Conservation (phyloP, 2,329 filamentous ascomycete species). For the Aspergillus brasiliensis region DNA sequence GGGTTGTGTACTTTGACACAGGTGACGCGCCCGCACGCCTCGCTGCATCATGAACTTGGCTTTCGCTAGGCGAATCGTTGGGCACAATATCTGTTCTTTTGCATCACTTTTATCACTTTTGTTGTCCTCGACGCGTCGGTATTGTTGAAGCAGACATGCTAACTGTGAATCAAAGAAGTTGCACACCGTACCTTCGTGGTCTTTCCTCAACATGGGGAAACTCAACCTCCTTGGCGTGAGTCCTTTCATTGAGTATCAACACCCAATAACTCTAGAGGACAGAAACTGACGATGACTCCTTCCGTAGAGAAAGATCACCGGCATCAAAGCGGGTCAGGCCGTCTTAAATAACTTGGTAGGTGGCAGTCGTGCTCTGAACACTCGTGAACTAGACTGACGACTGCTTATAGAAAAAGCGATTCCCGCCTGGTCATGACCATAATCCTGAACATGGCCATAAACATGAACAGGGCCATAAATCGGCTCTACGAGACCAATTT, state of each 20-base stretch:
- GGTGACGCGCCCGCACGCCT: no score
- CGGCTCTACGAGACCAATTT: slow-evolving; percentile 34
- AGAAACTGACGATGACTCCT: slow-evolving; percentile 17
- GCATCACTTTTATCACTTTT: background rate
- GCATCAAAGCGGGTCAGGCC: slow-evolving; percentile 48
- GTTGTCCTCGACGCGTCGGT: no score
- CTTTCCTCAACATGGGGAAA: slow-evolving; percentile 36
- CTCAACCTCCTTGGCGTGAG: slow-evolving; percentile 45
- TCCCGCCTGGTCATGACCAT: slow-evolving; percentile 31
- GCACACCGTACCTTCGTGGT: background rate
- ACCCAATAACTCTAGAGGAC: background rate
- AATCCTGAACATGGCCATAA: slow-evolving; percentile 22
- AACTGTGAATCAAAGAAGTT: background rate
- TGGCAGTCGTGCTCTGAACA: background rate
- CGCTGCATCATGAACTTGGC: no score
- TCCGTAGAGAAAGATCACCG: slow-evolving; percentile 47
- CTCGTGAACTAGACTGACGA: slow-evolving; percentile 1
- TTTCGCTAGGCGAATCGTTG: background rate
- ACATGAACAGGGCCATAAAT: slow-evolving; percentile 13
- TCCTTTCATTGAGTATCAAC: background rate
- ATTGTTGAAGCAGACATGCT: background rate
- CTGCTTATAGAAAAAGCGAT: slow-evolving; percentile 36
- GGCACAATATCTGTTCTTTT: background rate
- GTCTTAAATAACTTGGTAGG: slow-evolving; percentile 49
- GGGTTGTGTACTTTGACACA: no score